A percentile compares a stretch with the other conserved stretches of the same genome.
These are phyloP conservation scores for Hyaloscypha finlandica DNA, from an alignment of 495 filamentous ascomycete species.

Conservation along the genomic window DNA sequence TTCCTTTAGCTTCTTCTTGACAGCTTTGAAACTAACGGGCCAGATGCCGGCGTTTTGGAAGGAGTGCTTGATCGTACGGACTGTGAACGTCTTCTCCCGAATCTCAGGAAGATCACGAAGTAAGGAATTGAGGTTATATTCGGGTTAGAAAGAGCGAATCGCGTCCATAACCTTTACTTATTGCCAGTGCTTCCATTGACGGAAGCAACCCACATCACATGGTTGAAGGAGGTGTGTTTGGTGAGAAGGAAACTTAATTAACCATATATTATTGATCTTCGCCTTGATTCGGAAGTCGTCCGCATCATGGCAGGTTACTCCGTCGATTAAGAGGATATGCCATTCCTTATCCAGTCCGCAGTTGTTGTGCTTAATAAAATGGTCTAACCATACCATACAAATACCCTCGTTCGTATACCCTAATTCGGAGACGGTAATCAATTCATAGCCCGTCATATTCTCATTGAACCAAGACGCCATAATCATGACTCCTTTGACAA, in stretches of 20 bases:
- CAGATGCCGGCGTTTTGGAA: slow-evolving; percentile 6
- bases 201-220: background rate
- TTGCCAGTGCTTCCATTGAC: background rate
- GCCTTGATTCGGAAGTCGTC: background rate
- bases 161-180: background rate
- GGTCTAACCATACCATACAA: background rate
- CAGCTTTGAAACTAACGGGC: slow-evolving; percentile 6
- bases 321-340: background rate
- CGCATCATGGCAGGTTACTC: background rate
- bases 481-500: background rate
- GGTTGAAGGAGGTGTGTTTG: background rate
- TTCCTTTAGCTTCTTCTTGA: slow-evolving; percentile 12
- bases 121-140: background rate
- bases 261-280: background rate
- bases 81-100: slow-evolving; percentile 3
- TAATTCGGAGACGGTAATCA: background rate
- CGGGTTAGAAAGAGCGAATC: background rate
- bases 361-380: background rate
- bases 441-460: background rate
- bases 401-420: background rate
- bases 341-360: background rate
- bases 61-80: slow-evolving; percentile 4
- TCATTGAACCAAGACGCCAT: background rate
- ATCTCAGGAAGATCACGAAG: background rate
- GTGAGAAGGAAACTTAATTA: background rate